Base-by-base conservation (phyloP, 441 rosid genomes). In the Erodium texanum region DNA sequence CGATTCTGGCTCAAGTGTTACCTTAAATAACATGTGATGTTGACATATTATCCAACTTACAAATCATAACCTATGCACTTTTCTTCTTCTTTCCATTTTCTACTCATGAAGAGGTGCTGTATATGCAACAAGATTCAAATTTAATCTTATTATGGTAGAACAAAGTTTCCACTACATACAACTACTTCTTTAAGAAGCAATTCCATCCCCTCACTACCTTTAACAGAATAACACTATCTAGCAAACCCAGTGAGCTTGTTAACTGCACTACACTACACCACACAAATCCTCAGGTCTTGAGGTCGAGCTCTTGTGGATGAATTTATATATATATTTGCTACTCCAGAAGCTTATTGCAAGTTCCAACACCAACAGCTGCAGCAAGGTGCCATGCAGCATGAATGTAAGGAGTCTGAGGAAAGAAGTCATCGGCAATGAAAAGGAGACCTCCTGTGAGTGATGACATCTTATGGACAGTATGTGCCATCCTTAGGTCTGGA, bases 381-480 rank as follows among this genome's bases (percentile, higher is more conserved):
- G 99, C 96, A 0, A 94, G 92, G 79, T 94, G 97, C 97, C 97
- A 94, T n/a, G 89, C 99, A 18, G 99, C 97, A 56, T 94, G 97
- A 68, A 94, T 82, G 81, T 77, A 94, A 29, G 93, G 97, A 14
- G 92, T 88, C 24, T 45, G 32, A 0, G 97, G 89, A 66, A 85
- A 91, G 24, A 88, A 59, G 64, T 94, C 99, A 50, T 94, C 99
- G 2, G 97, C 99, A 54, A 91, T 76, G 84, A 94, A 94, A 67
- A 89, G 73, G 16, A 75, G 89, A 54, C 97, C 94, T 62, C 97
- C 99, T 54, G 89, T 66, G 64, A 91, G 69, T 0, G 96, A 89
- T 41, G 99, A 89, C 89, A 89, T 80, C 77, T 91, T 94, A 71
- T 94, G 97, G 66, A 94, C 80, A 8, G 70, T 86, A 76, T 94